Conservation (phyloP, 352 stramenopile genomes). For the Globisporangium nagaii region DNA sequence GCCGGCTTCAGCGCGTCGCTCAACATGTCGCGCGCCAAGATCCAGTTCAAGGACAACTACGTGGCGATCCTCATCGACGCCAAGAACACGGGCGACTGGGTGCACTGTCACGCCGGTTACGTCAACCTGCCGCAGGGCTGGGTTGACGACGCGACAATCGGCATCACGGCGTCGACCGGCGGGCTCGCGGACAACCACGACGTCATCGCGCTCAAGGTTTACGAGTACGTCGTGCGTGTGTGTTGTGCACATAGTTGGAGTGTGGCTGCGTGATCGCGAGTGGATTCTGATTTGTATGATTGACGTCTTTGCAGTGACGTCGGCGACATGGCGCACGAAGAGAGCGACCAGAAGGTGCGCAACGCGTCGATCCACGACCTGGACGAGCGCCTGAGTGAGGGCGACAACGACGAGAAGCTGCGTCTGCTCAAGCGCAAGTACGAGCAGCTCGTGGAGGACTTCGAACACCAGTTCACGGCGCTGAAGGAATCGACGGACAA, state of each 20-base stretch:
- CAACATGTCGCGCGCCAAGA: slow-evolving; percentile 78
- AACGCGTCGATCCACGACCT: slow-evolving; percentile 44
- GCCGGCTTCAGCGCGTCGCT: slow-evolving; percentile 67
- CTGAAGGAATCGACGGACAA: slow-evolving; percentile 81
- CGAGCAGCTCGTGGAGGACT: slow-evolving; percentile 74
- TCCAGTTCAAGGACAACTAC: slow-evolving; percentile 71
- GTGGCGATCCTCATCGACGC: slow-evolving; percentile 70
- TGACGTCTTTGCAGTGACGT: slow-evolving; percentile 48
- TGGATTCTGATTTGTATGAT: slow-evolving; percentile 12
- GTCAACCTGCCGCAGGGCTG: slow-evolving; percentile 46
- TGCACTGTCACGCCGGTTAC: slow-evolving; percentile 51
- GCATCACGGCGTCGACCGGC: slow-evolving; percentile 74
- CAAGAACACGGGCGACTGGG: slow-evolving; percentile 67
- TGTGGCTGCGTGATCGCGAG: slow-evolving; percentile 1
- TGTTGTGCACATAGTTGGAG: not conserved
- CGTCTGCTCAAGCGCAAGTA: slow-evolving; percentile 75
- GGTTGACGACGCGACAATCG: slow-evolving; percentile 61
- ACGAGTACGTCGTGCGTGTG: slow-evolving; percentile 46
- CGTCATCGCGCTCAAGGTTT: slow-evolving; percentile 64
- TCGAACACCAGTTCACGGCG: slow-evolving; percentile 78
- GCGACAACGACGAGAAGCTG: slow-evolving; percentile 56
- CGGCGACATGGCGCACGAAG: slow-evolving; percentile 41
- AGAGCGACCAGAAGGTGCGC: slow-evolving; percentile 59
- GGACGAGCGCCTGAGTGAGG: slow-evolving; percentile 39
- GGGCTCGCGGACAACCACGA: slow-evolving; percentile 85